Base-by-base conservation (phyloP, 192 early-diverging fungal species). In the Dissophora ornata region DNA sequence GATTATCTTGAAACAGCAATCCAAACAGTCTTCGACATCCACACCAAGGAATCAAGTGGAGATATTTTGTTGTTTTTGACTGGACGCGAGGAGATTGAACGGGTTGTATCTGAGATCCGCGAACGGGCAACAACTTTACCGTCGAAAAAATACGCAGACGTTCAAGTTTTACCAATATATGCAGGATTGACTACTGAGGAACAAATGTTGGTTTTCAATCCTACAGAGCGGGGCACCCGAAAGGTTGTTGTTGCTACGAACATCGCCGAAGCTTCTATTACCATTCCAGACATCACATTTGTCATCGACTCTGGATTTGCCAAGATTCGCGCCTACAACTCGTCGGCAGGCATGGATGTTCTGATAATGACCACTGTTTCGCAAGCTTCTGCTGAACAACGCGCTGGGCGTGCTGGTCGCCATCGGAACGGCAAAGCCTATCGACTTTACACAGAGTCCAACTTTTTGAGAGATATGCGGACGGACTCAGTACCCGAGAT, bases 401-500 rank as follows among this genome's bases (percentile, higher is more conserved):
- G 97, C 7, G 87, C 94, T 2, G 97, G 96, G 22, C 92, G 97
- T 46, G 96, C 97, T 2, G 97, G 97, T 21, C 89, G 97, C 41
- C 92, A 95, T 1, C 89, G 90, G 7, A 89, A 95, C 0, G 97
- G 97, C 12, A 95, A 91, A 54, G 93, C 93, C 36, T 98, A 90
- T 65, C 86, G 97, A 13, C 79, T 99, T 11, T 99, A 95, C 69
- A 98, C 96, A 0, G 93, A 96, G 64, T 79, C 88, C 30, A 90
- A 90, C 1, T 98, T 90, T 73, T 75, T 84, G 33, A 82, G 90
- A 53, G 86, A 92, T 57, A 89, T 98, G 85, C 88, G 88, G 57
- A 83, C 88, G 3, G 90, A 88, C 60, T 95, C 89, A 44, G 90
- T 98, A n/a, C 97, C 96, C 3, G 97, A 98, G 79, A 97, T 98